phyloP scores from a whole-genome alignment of 208 protist genomes.

The Leptomonas seymouri region DNA sequence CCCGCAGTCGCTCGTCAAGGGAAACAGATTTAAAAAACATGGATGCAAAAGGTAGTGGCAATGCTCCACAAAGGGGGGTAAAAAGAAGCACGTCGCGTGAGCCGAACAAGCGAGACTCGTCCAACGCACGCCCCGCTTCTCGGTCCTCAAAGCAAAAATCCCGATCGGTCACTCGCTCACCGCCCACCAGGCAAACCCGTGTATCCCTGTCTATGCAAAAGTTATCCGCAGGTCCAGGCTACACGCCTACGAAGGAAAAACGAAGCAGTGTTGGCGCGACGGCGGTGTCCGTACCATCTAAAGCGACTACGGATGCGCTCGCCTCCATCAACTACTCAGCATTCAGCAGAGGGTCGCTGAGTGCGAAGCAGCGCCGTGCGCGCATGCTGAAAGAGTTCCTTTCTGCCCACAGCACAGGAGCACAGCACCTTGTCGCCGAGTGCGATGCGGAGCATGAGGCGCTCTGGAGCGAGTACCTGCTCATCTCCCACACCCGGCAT shows the following conservation, averaged over 20 bases:
- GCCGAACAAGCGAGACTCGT: neutral
- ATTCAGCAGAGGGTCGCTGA: constrained; percentile 27
- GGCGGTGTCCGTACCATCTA: neutral
- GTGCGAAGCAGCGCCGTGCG: constrained; percentile 24
- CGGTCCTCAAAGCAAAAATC: neutral
- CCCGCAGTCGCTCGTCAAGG: no score
- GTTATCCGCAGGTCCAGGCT: neutral
- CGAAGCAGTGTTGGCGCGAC: neutral
- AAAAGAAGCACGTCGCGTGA: neutral
- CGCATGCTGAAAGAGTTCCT: constrained; percentile 41
- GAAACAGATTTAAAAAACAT: no score
- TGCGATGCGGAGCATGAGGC: constrained; percentile 24
- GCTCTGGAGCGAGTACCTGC: constrained; percentile 37
- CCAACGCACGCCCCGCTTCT: neutral
- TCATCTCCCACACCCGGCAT: constrained; percentile 43
- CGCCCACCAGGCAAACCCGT: no score
- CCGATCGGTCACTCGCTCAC: no score
- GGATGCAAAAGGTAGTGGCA: no score
- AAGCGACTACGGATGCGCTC: constrained; percentile 27
- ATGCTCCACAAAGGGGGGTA: neutral
- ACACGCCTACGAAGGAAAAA: neutral
- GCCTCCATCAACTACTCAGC: constrained; percentile 38
- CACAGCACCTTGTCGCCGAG: constrained; percentile 22
- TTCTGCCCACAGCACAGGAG: constrained; percentile 28
- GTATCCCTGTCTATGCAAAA: neutral